Conservation (phyloP, 768 basidiomycete species). For the Pleurotus cornucopiae region DNA sequence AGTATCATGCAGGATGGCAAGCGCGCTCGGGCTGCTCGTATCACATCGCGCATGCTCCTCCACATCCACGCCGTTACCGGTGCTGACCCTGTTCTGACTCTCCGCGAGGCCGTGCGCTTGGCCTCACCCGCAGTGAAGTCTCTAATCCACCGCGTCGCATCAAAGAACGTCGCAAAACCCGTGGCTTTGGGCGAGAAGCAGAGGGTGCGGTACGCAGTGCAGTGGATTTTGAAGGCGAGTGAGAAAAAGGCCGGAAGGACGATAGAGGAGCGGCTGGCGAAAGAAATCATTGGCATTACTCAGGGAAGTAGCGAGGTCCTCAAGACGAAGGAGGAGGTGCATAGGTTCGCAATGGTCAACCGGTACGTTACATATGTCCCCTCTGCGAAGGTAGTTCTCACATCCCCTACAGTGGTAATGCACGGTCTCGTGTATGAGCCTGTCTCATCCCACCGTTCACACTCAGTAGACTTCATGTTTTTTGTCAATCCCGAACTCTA, state of each 20-base stretch:
- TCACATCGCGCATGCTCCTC: slow-evolving; percentile 58
- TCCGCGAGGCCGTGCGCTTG: slow-evolving; percentile 65
- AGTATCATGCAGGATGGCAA: slow-evolving; percentile 61
- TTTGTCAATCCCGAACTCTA: too few relatives aligned
- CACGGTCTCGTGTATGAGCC: slow-evolving; percentile 8
- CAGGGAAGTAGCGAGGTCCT: slow-evolving; percentile 58
- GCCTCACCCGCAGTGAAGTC: slow-evolving; percentile 70
- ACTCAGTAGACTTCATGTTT: too few relatives aligned
- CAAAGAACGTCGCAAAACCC: slow-evolving; percentile 66
- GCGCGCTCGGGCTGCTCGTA: slow-evolving; percentile 53
- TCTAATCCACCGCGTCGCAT: slow-evolving; percentile 52
- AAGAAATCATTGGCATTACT: slow-evolving; percentile 72
- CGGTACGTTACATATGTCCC: slow-evolving; percentile 45
- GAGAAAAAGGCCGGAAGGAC: slow-evolving; percentile 51
- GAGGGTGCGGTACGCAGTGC: slow-evolving; percentile 62
- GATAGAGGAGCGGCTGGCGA: slow-evolving; percentile 68
- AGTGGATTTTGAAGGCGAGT: slow-evolving; percentile 67
- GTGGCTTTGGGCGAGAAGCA: slow-evolving; percentile 78
- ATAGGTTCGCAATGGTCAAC: slow-evolving; percentile 71
- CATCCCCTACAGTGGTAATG: slow-evolving; percentile 8
- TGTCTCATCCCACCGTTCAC: too few relatives aligned
- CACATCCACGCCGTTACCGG: slow-evolving; percentile 73
- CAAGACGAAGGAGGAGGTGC: slow-evolving; percentile 56
- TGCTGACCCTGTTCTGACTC: slow-evolving; percentile 73
- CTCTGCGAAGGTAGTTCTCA: background rate